phyloP scores from a whole-genome alignment of 139 green algal genomes.

The Eudorina sp. region DNA sequence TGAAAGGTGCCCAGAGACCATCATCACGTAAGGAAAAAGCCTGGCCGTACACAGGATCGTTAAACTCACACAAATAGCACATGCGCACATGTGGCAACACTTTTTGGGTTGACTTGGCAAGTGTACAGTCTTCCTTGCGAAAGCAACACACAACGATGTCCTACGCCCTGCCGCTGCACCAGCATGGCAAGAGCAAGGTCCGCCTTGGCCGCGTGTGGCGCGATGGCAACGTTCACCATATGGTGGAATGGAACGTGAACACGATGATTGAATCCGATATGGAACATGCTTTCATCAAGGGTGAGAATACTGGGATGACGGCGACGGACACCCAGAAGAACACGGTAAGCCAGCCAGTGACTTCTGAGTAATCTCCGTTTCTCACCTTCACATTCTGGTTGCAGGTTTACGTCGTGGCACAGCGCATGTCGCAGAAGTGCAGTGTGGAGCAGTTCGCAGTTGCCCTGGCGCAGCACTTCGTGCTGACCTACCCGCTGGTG shows the following conservation, averaged over 20 bases:
- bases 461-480: constrained; percentile 89
- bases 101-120: too few relatives aligned
- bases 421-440: constrained; percentile 75
- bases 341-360: constrained; percentile 65
- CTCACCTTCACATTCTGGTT: neutral
- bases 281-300: constrained; percentile 69
- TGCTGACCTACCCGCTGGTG: constrained; percentile 83
- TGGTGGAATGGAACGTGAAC: constrained; percentile 89
- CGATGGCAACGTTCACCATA: constrained; percentile 80
- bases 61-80: too few relatives aligned
- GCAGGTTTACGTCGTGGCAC: constrained; percentile 89
- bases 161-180: constrained; percentile 74
- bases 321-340: constrained; percentile 97
- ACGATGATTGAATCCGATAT: constrained; percentile 90
- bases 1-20: too few relatives aligned
- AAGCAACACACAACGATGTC: too few relatives aligned
- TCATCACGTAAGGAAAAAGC: too few relatives aligned
- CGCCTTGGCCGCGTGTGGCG: constrained; percentile 85
- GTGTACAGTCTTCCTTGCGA: too few relatives aligned
- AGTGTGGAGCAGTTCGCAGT: constrained; percentile 91
- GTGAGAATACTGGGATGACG: constrained; percentile 90
- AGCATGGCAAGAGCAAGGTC: constrained; percentile 91
- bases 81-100: too few relatives aligned
- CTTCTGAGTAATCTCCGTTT: neutral
- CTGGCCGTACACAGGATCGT: too few relatives aligned